Evolutionary conservation across 1,284 basidiomycete genomes (phyloP).

Genomic region (Pseudozyma thailandica): DNA sequence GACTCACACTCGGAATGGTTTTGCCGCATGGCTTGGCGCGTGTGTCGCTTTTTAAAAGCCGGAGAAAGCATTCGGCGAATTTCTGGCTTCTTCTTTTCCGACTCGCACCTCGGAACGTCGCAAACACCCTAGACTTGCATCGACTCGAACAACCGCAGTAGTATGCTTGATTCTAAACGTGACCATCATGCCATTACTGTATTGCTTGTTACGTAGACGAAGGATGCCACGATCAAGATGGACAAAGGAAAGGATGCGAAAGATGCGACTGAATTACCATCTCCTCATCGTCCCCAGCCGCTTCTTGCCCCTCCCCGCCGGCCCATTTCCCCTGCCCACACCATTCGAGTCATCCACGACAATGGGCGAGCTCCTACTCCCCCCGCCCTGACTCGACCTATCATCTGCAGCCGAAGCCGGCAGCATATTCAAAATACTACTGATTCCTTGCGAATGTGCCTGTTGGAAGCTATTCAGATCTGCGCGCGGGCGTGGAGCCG

Average conservation of each 20-base stretch:
- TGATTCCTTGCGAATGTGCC: slow-evolving; percentile 31
- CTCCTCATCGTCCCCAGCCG: slow-evolving; percentile 36
- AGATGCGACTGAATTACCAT: slow-evolving; percentile 2
- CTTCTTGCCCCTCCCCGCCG: slow-evolving; percentile 9
- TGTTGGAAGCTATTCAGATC: slow-evolving; percentile 52
- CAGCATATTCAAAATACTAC: slow-evolving; percentile 28
- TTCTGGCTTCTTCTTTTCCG: slow-evolving; percentile 5
- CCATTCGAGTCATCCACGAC: slow-evolving; percentile 8
- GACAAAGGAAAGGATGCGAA: background rate
- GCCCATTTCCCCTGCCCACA: slow-evolving; percentile 1
- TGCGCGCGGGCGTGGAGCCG: slow-evolving; percentile 34
- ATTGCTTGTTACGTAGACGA: too few relatives aligned
- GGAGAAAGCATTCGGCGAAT: slow-evolving; percentile 42
- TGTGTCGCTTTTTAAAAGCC: too few relatives aligned
- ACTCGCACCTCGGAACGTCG: background rate
- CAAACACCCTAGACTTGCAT: too few relatives aligned
- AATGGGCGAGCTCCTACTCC: slow-evolving; percentile 29
- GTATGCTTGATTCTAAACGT: too few relatives aligned
- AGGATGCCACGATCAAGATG: too few relatives aligned
- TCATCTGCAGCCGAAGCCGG: slow-evolving; percentile 5
- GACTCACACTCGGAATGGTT: too few relatives aligned
- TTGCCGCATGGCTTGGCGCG: too few relatives aligned
- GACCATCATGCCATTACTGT: too few relatives aligned
- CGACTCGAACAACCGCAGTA: background rate
- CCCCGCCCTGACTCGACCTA: slow-evolving; percentile 5